Evolutionary conservation across 805 yeast genomes (phyloP).

Genomic region (Candida pseudoglaebosa): DNA sequence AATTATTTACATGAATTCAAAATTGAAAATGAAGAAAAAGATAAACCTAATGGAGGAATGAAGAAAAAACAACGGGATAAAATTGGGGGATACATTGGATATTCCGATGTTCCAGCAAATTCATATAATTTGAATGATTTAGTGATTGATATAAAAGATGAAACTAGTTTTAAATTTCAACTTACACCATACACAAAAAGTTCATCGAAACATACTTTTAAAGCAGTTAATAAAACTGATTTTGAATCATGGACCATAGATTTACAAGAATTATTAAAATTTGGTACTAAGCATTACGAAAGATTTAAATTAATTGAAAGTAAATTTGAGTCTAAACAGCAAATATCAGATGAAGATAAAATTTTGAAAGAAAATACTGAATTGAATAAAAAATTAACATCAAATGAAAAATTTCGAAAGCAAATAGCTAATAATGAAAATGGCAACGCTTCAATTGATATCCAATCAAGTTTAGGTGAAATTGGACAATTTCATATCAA

Average conservation of each 20-base stretch:
- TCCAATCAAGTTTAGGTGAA: constrained; percentile 20
- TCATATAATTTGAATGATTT: constrained; percentile 41
- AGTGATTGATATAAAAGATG: constrained; percentile 28
- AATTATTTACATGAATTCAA: constrained; percentile 42
- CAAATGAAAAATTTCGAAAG: constrained; percentile 1
- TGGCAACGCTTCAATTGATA: not conserved
- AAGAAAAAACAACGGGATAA: constrained; percentile 22
- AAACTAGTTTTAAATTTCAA: constrained; percentile 30
- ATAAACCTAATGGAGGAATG: constrained; percentile 5
- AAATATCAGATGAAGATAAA: not conserved
- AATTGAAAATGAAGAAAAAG: constrained; percentile 21
- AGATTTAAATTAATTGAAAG: constrained; percentile 48
- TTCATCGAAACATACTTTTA: constrained; percentile 35
- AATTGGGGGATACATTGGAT: constrained; percentile 38
- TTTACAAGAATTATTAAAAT: constrained; percentile 48
- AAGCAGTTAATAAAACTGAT: constrained; percentile 42
- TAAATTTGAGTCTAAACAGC: constrained; percentile 27
- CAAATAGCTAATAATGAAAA: not conserved
- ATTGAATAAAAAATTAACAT: not conserved
- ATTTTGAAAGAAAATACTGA: not conserved
- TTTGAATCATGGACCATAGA: constrained; percentile 54
- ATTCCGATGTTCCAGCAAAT: constrained; percentile 36
- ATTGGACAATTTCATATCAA: constrained; percentile 34
- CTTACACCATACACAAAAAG: constrained; percentile 24
- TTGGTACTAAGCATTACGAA: constrained; percentile 40